Percentiles rank a stretch among this genome's conserved stretches.
These are phyloP conservation scores for Eucalyptus sp. DNA, from an alignment of 345 rosid species.

Conservation along the genomic window DNA sequence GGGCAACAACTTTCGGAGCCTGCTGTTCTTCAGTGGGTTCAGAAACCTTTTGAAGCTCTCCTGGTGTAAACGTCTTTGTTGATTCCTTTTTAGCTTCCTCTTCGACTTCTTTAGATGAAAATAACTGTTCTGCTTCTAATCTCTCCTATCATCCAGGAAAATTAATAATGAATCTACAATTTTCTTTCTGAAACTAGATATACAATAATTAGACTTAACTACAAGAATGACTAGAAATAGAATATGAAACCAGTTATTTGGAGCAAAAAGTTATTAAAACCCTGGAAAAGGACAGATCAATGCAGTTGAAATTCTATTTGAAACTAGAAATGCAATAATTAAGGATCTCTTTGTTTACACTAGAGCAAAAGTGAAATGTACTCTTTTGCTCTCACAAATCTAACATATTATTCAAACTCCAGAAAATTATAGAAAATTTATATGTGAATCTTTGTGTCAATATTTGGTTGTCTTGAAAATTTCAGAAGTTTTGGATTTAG, in stretches of 20 bases:
- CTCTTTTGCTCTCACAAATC: neutral
- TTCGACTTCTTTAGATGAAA: conserved; percentile 85
- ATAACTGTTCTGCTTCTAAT: conserved; percentile 68
- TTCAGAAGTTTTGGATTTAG: neutral
- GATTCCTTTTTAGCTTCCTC: conserved; percentile 70
- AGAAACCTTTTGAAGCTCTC: conserved; percentile 39
- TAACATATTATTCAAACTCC: neutral
- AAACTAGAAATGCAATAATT: neutral
- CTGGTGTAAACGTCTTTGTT: conserved; percentile 36
- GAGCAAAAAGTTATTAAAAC: neutral
- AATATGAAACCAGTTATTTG: neutral
- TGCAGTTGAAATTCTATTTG: neutral
- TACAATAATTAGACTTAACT: neutral
- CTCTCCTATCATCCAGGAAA: conserved; percentile 65
- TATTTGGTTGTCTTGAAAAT: neutral
- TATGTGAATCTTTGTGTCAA: neutral
- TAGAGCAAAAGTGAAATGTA: neutral
- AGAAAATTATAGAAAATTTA: neutral
- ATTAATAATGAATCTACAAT: neutral
- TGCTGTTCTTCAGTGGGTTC: conserved; percentile 49
- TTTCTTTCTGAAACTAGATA: neutral
- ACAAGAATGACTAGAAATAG: neutral
- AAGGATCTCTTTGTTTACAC: neutral
- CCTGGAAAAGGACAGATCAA: neutral
- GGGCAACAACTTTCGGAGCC: conserved; percentile 68